phyloP scores from a whole-genome alignment of 345 rosid species.

The Sonneratia caseolaris region DNA sequence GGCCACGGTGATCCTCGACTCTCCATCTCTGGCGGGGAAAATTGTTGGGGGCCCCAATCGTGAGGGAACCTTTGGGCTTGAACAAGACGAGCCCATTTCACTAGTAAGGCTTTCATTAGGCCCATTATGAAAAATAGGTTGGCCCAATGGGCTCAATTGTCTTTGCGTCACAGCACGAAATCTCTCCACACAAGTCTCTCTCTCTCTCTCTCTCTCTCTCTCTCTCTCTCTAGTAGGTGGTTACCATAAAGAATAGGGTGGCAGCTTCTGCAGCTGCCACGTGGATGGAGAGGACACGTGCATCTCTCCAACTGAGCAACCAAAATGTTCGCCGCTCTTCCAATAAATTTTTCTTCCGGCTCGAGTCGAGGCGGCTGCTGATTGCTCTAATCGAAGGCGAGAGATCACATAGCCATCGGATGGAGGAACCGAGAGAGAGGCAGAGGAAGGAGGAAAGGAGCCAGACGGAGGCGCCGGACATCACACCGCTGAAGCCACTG shows the following conservation, averaged over 20 bases:
- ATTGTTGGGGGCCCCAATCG: no score
- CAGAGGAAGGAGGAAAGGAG: conserved; percentile 8
- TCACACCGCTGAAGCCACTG: conserved; percentile 40
- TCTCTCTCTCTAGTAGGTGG: no score
- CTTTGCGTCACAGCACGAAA: no score
- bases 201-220: no score
- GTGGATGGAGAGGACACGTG: not conserved
- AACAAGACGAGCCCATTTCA: no score
- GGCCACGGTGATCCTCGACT: no score
- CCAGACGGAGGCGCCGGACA: conserved; percentile 28
- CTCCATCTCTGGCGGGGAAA: no score
- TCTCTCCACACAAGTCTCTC: no score
- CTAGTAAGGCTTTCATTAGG: no score
- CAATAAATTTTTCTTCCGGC: not conserved
- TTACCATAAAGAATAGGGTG: not conserved
- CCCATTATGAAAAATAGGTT: no score
- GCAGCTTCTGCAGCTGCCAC: not conserved
- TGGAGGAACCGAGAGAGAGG: conserved; percentile 26
- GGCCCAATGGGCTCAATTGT: no score
- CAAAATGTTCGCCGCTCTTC: not conserved
- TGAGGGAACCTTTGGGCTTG: no score
- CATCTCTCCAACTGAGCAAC: not conserved
- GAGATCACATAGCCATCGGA: not conserved
- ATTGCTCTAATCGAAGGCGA: not conserved
- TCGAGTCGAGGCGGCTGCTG: not conserved